phyloP scores from a whole-genome alignment of 2,329 filamentous ascomycete species.

The Chaetomium globosum region DNA sequence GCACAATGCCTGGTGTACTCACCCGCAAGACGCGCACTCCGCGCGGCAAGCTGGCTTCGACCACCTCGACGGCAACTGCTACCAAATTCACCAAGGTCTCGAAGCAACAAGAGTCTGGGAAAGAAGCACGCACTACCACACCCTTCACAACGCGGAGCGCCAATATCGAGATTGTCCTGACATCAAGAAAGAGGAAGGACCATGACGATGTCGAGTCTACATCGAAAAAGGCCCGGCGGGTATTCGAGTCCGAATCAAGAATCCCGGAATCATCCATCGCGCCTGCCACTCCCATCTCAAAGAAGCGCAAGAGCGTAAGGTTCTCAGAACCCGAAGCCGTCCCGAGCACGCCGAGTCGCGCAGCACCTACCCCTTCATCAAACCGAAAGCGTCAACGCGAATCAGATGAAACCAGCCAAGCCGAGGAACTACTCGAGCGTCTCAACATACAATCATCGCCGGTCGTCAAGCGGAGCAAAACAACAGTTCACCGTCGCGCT shows the following conservation, averaged over 20 bases:
- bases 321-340: conserved; percentile 30
- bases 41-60: conserved; percentile 31
- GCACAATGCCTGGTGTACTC: conserved; percentile 37
- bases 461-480: conserved; percentile 41
- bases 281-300: conserved; percentile 38
- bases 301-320: conserved; percentile 36
- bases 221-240: conserved; percentile 33
- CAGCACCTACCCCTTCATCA: conserved; percentile 37
- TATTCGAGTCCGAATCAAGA: conserved; percentile 22
- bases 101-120: conserved; percentile 44
- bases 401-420: conserved; percentile 27
- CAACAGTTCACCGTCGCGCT: conserved; percentile 46
- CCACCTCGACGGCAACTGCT: conserved; percentile 41
- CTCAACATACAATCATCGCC: conserved; percentile 46
- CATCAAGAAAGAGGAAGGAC: conserved; percentile 47
- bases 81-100: conserved; percentile 53
- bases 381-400: conserved; percentile 37
- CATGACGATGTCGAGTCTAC: conserved; percentile 38
- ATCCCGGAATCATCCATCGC: conserved; percentile 4
- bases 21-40: conserved; percentile 33
- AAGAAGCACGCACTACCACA: conserved; percentile 38
- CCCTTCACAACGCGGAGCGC: conserved; percentile 40
- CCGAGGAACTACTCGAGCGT: conserved; percentile 47
- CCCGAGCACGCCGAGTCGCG: conserved; percentile 22
- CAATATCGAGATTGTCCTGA: conserved; percentile 39